Evolutionary conservation across 768 basidiomycete species (phyloP).

Genomic region (Daedaleopsis nitida): DNA sequence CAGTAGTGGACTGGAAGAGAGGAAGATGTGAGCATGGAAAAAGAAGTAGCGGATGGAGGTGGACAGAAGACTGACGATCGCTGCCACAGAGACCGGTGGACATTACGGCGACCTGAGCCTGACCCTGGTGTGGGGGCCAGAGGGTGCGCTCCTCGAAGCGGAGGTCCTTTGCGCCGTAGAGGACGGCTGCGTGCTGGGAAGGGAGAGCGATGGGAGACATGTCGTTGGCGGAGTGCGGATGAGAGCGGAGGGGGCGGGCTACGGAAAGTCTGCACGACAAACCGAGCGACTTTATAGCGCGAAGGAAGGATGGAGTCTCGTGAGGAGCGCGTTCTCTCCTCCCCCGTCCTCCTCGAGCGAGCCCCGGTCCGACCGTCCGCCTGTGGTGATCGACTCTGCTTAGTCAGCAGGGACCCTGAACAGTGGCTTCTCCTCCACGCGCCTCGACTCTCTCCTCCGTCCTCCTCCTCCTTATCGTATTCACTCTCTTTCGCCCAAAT

Average conservation of each 20-base stretch:
- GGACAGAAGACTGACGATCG: slow-evolving; percentile 54
- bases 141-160: slow-evolving; percentile 73
- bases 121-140: slow-evolving; percentile 69
- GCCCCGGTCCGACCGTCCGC: slow-evolving; percentile 37
- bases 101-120: slow-evolving; percentile 78
- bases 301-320: slow-evolving; percentile 33
- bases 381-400: slow-evolving; percentile 22
- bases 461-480: not conserved
- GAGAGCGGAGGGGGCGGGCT: slow-evolving; percentile 26
- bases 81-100: slow-evolving; percentile 92
- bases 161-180: slow-evolving; percentile 83
- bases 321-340: slow-evolving; percentile 31
- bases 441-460: not conserved
- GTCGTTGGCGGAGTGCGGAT: slow-evolving; percentile 10
- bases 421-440: too few species aligned
- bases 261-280: slow-evolving; percentile 23
- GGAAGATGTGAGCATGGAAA: slow-evolving; percentile 4
- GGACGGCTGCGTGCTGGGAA: slow-evolving; percentile 72
- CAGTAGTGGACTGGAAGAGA: slow-evolving; percentile 81
- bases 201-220: slow-evolving; percentile 54
- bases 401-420: slow-evolving; percentile 14
- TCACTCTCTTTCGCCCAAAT: not conserved
- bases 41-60: slow-evolving; percentile 16
- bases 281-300: slow-evolving; percentile 22
- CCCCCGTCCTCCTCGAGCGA: not conserved